Evolutionary conservation across 129 eudicot genomes (phyloP), one percentile per base, ranked within the genome.

Genomic region (Lactuca saligna): DNA sequence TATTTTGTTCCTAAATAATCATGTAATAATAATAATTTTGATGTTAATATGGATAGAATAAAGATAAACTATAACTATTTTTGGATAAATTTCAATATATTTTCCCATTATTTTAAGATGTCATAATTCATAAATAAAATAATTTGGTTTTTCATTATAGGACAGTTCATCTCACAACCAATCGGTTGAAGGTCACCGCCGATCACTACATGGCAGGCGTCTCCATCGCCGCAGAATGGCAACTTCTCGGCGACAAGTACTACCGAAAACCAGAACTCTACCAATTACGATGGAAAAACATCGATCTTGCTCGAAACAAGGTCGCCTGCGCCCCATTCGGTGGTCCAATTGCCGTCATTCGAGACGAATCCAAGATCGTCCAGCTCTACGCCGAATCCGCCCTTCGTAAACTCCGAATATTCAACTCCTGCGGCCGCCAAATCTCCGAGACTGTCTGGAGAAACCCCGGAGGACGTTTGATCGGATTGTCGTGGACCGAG

Each of bases 181-280:
- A 16, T 6, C 62, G 54, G 65, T 20, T 61, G 46, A 68, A 51
- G 39, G 50, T 69, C 80, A 61, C 70, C 80, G 50, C 14, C 79
- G 63, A 65, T 70, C 75, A 72, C 31, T 38, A 31, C 54, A 87
- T 88, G 95, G 86, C 92, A 20, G 81, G 84, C 33, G 96, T 89
- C 3, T 79, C 98, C n/a, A 92, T 94, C 38, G 97, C 99, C 66
- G 97, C 99, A 41, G 99, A 94, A 54, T 94, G 99, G 99, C 99
- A 89, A 74, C 91, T 83, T 48, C 97, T 94, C 66, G 74, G 81
- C 84, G 84, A 94, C 80, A 86, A 87, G 20, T 94, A 85, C 91
- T 93, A 94, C 84, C 90, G 99, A 8, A 94, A 94, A 63, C 97
- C 90, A 10, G 83, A 79, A 25, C 53, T 94, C 37, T 94, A 87